A percentile compares a stretch with the other conserved stretches of the same genome.
Evolutionary conservation across 2,329 filamentous ascomycete species (phyloP).

Genomic region (Orbilia brochopaga): DNA sequence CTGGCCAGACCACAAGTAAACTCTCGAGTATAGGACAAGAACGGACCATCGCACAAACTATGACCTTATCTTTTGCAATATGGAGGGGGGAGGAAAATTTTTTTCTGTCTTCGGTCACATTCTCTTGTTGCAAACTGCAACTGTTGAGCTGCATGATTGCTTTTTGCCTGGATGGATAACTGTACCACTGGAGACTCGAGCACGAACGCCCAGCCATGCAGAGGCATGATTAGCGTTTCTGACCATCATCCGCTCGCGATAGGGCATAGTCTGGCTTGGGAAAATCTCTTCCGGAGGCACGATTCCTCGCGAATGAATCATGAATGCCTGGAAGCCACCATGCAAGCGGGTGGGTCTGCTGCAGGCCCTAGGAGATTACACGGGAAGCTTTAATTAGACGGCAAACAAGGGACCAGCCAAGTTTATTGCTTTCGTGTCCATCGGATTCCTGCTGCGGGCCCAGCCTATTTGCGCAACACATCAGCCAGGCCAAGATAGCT

Average conservation of each 20-base stretch:
- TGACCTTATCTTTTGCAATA: slow-evolving; percentile 2
- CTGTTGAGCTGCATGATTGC: slow-evolving; percentile 18
- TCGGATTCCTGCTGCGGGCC: not conserved
- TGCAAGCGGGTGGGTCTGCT: slow-evolving; percentile 17
- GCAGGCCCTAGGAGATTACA: slow-evolving; percentile 11
- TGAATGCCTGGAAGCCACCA: slow-evolving; percentile 13
- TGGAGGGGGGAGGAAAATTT: slow-evolving; percentile 3
- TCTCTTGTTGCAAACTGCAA: slow-evolving; percentile 4
- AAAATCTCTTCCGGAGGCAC: slow-evolving; percentile 22
- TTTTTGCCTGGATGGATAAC: slow-evolving; percentile 23
- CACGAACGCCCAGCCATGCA: slow-evolving; percentile 13
- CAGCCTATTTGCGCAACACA: slow-evolving; percentile 34
- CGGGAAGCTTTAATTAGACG: slow-evolving; percentile 32
- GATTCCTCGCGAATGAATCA: slow-evolving; percentile 19
- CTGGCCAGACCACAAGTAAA: not conserved
- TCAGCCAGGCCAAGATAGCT: slow-evolving; percentile 24
- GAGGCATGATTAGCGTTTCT: slow-evolving; percentile 21
- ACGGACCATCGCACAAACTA: not conserved
- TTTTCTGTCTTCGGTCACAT: slow-evolving; percentile 16
- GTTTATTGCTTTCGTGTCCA: slow-evolving; percentile 33
- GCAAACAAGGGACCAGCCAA: slow-evolving; percentile 24
- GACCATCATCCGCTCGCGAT: slow-evolving; percentile 42
- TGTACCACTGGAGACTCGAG: slow-evolving; percentile 1
- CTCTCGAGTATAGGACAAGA: no score
- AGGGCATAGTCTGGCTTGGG: slow-evolving; percentile 29